phyloP scores from a whole-genome alignment of 2,329 filamentous ascomycete species.

The Cercospora sp. region DNA sequence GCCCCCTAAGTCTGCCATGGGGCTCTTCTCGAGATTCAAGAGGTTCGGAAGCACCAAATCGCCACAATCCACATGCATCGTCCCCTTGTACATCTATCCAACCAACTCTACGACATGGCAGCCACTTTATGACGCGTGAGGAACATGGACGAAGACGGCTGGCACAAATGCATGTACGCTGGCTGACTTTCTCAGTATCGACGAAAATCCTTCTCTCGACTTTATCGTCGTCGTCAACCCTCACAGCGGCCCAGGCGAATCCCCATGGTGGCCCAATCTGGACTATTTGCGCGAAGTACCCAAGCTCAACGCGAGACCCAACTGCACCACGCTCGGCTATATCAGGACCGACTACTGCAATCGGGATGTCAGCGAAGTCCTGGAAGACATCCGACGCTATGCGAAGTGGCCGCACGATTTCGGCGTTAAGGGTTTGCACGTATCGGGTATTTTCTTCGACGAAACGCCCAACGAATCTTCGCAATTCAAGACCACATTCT shows the following conservation, averaged over 20 bases:
- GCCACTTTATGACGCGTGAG: conserved; percentile 24
- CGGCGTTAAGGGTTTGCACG: conserved; percentile 24
- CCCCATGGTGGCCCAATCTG: conserved; percentile 27
- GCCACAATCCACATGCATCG: conserved; percentile 24
- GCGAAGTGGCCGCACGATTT: conserved; percentile 29
- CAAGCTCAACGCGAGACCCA: conserved; percentile 30
- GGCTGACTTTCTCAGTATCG: conserved; percentile 16
- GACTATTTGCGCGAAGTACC: conserved; percentile 32
- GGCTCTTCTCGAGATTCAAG: conserved; percentile 15
- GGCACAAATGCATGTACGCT: not conserved
- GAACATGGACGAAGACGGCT: not conserved
- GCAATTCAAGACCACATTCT: conserved; percentile 18
- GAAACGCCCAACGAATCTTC: conserved; percentile 28
- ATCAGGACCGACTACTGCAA: conserved; percentile 31
- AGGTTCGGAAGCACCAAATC: conserved; percentile 3
- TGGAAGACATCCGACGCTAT: conserved; percentile 31
- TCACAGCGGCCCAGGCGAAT: conserved; percentile 28
- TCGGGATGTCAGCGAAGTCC: conserved; percentile 23
- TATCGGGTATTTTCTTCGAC: conserved; percentile 35
- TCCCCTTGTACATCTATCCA: conserved; percentile 31
- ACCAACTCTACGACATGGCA: conserved; percentile 24
- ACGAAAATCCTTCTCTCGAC: conserved; percentile 25
- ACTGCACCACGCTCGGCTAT: conserved; percentile 35
- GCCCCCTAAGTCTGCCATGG: conserved; percentile 2
- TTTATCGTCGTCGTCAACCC: conserved; percentile 33